Base-by-base conservation (phyloP, 2,329 filamentous ascomycete species). In the Zasmidium citrigriseum region DNA sequence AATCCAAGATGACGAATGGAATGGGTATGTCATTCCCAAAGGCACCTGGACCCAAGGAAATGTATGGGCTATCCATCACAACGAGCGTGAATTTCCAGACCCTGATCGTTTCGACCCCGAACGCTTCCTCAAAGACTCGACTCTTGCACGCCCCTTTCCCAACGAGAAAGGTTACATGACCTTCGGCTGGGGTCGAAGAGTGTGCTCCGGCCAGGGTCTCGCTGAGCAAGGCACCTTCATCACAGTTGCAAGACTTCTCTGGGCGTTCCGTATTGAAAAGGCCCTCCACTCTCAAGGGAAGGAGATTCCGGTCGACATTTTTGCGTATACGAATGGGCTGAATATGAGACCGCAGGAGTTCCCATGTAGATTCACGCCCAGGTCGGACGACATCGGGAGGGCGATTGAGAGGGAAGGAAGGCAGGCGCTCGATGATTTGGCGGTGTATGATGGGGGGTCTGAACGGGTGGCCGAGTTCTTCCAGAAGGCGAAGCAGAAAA, bases 191-290 rank as follows among this genome's bases (percentile, higher is more conserved):
- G 83, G 83, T 5, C 76, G 82, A 2, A 70, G 82, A 4, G 79
- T 82, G 2, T 85, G 82, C 67, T 78, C 77, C 46, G 82, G 83
- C 0, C 76, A 83, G 66, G 80, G 77, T 2, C 72, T 87, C 18
- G 84, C 84, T 1, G 84, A 87, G 69, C 82, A 85, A 65, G 82
- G 83, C 4, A 82, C 82, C 0, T 86, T 82, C 77, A 79, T 86
- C 64, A 84, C 80, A 0, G 76, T 86, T 46, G 81, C 82, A 9
- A 73, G 84, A 14, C 65, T 86, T 24, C 73, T 87, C 5, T 86
- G 84, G 82, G 83, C 77, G 0, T 87, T 86, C 65, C 75, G 77
- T 55, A 80, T 86, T 57, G 69, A 75, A 53, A 75, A 77, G 46
- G 75, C 70, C 27, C 55, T 75, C 12, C 75, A 78, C 65, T 65